Base-by-base conservation (phyloP, 129 eudicot species). In the Cynara cardunculus region DNA sequence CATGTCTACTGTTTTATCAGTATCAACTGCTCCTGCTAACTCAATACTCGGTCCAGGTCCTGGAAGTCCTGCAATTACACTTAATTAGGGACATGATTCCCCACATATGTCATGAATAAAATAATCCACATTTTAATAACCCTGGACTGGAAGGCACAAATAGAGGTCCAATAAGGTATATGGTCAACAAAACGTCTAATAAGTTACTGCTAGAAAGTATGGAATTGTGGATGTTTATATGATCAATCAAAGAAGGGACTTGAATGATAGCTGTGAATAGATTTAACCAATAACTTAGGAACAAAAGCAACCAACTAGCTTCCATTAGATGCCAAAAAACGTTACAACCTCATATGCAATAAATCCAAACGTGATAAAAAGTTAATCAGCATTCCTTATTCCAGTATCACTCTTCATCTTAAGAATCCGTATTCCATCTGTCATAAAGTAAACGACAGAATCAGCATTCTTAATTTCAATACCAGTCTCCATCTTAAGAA, bases 11-110 rank as follows among this genome's bases (percentile, higher is more conserved):
- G 13, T 84, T 61, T 64, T 80, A 28, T 73, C 68, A 25, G 39
- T 31, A 72, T 74, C 74, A 65, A 81, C 79, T 21, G 79, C 79
- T 86, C 65, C 89, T 76, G 53, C 71, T 8, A 31, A 61, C 65
- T 79, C 90, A 82, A 46, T 32, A 27, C 18, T 64, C 49, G 31
- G 62, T 49, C 62, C 62, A 49, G 62, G 62, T 49, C 21, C 19
- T 49, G 22, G 7, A 49, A 49, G 62, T 46, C 61, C 61, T 46
- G 14, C 61, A 46, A 13, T 46, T 49, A 49, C 8, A 1, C 22
- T 49, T 16, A 46, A 49, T 49, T 49, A 49, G 62, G 7, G 16
- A 14, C 62, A 16, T 16, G 62, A 49, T 49, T 16, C 4, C 53
- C 53, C 18, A 41, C 53, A 11, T 41, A 41, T 41, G 18, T 12